A percentile compares a stretch with the other conserved stretches of the same genome.
These are phyloP conservation scores for Leucosporidium yakuticum DNA, from an alignment of 768 basidiomycete genomes.

Conservation along the genomic window DNA sequence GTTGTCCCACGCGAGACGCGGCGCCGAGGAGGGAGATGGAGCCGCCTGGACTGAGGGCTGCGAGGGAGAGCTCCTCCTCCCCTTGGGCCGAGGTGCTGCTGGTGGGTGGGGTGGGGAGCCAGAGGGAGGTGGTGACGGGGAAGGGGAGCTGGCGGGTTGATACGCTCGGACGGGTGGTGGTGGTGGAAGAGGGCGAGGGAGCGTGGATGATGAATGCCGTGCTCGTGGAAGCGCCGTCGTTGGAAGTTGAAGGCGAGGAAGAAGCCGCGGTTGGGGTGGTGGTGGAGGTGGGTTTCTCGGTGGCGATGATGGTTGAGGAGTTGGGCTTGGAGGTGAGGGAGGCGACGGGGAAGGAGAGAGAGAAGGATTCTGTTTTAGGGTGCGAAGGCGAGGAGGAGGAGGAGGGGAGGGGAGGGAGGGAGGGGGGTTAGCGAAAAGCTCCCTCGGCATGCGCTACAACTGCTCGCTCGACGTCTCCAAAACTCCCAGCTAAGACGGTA, in stretches of 20 bases:
- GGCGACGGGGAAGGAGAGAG: constrained; percentile 10
- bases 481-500: not conserved
- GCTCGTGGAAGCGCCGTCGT: not conserved
- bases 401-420: constrained; percentile 35
- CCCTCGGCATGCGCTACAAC: too few species aligned
- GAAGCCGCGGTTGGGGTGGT: not conserved
- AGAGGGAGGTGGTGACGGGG: constrained; percentile 52
- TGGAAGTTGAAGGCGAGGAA: not conserved
- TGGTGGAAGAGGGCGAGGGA: not conserved
- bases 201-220: constrained; percentile 17
- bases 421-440: constrained; percentile 38
- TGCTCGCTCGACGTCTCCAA: not conserved
- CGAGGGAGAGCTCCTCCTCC: constrained; percentile 51
- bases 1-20: constrained; percentile 34
- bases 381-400: constrained; percentile 15
- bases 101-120: constrained; percentile 45
- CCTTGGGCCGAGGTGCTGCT: constrained; percentile 32
- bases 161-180: constrained; percentile 13
- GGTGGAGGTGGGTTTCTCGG: not conserved
- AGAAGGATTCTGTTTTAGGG: not conserved
- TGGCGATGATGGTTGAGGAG: not conserved
- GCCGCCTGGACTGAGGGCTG: constrained; percentile 66
- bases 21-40: constrained; percentile 66
- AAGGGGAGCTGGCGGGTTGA: constrained; percentile 55
- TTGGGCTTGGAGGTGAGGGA: constrained; percentile 12